phyloP scores from a whole-genome alignment of 495 filamentous ascomycete genomes.

The Lasiosphaeria miniovina region DNA sequence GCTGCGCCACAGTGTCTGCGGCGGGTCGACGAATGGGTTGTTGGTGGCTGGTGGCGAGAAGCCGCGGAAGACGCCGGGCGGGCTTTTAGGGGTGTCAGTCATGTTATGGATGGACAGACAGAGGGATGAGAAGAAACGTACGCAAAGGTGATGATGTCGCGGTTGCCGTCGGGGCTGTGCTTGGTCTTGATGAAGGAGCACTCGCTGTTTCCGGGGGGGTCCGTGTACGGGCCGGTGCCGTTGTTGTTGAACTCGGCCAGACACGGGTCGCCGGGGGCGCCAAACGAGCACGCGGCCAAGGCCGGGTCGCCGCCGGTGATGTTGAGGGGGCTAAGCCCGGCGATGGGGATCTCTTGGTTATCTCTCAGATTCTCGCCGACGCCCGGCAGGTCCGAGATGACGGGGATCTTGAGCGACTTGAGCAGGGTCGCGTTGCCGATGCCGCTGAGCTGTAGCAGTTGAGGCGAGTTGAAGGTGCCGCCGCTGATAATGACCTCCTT shows the following conservation, averaged over 20 bases:
- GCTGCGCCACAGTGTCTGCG: constrained; percentile 16
- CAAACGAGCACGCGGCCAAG: constrained; percentile 21
- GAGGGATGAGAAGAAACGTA: constrained; percentile 21
- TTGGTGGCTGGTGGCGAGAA: constrained; percentile 31
- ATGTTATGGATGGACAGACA: not conserved
- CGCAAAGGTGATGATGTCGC: constrained; percentile 32
- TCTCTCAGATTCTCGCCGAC: constrained; percentile 30
- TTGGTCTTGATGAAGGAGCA: constrained; percentile 12
- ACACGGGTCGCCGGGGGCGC: constrained; percentile 25
- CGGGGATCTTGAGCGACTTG: constrained; percentile 1
- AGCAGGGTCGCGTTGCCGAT: constrained; percentile 17
- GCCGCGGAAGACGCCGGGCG: constrained; percentile 19
- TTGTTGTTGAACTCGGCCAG: constrained; percentile 14
- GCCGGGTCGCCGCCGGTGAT: constrained; percentile 9
- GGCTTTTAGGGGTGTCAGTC: not conserved
- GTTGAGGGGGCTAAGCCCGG: constrained; percentile 18
- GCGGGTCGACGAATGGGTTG: constrained; percentile 12
- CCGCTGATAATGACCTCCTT: constrained; percentile 45
- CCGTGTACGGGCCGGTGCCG: constrained; percentile 18
- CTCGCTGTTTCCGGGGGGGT: constrained; percentile 15
- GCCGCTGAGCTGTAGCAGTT: constrained; percentile 46
- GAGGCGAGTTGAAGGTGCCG: constrained; percentile 44
- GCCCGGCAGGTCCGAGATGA: constrained; percentile 7
- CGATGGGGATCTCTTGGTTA: constrained; percentile 53
- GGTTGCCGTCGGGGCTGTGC: constrained; percentile 15